Conservation (phyloP, 768 basidiomycete species). For the Lactifluus pinguis region DNA sequence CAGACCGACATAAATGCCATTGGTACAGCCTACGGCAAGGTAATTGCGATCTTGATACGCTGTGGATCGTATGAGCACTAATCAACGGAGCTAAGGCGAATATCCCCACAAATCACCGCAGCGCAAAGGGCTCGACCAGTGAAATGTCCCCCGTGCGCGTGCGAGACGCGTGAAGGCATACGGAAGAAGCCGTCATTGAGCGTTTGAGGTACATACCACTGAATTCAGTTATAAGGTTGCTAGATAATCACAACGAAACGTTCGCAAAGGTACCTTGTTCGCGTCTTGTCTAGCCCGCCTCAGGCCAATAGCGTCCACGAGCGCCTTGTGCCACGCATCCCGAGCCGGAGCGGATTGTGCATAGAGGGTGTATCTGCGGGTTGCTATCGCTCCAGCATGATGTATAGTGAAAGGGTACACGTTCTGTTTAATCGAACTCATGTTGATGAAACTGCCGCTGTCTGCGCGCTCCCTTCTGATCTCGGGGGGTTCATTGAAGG, state of each 20-base stretch:
- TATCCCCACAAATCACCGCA: conserved; percentile 51
- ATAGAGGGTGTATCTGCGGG: conserved; percentile 65
- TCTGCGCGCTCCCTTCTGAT: conserved; percentile 53
- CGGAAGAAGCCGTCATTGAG: conserved; percentile 59
- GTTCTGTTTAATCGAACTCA: conserved; percentile 42
- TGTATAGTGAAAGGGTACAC: conserved; percentile 74
- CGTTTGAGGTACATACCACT: conserved; percentile 61
- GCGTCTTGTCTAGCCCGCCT: conserved; percentile 57
- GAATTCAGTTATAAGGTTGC: neutral
- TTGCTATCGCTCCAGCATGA: conserved; percentile 49
- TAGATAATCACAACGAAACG: neutral
- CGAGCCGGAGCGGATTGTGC: conserved; percentile 48
- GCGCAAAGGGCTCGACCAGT: conserved; percentile 55
- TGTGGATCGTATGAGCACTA: conserved; percentile 23
- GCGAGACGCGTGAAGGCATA: conserved; percentile 26
- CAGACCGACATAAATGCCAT: conserved; percentile 61
- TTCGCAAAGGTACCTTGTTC: conserved; percentile 48
- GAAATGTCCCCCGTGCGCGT: conserved; percentile 27
- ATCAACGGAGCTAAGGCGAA: neutral
- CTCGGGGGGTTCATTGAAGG: conserved; percentile 53
- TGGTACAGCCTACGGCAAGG: conserved; percentile 53
- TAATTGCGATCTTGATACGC: conserved; percentile 44
- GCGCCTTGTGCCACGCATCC: conserved; percentile 51
- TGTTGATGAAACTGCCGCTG: conserved; percentile 46
- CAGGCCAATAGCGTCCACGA: conserved; percentile 56